A percentile compares a stretch with the other conserved stretches of the same genome.
Conservation (phyloP, 495 filamentous ascomycete species). For the Podospora pseudocomata region DNA sequence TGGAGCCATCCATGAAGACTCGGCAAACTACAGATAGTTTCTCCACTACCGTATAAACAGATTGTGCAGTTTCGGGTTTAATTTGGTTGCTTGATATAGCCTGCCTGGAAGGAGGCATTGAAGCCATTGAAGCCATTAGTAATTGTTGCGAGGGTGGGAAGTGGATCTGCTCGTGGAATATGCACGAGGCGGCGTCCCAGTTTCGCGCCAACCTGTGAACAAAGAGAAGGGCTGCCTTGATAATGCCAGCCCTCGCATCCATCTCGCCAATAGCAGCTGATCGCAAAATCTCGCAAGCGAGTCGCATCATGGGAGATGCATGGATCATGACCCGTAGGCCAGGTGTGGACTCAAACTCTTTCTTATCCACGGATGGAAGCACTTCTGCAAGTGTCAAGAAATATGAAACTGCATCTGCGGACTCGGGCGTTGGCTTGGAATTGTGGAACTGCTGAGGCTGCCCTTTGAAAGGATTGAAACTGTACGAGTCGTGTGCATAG, state of each 20-base stretch:
- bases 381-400: not conserved
- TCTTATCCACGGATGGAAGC: not conserved
- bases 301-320: not conserved
- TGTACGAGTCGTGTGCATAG: conserved; percentile 16
- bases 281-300: not conserved
- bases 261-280: not conserved
- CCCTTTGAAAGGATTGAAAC: not conserved
- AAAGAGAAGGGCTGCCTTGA: not conserved
- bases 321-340: not conserved
- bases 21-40: conserved; percentile 14
- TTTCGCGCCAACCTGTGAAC: not conserved
- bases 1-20: conserved; percentile 10
- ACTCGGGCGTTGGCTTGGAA: not conserved
- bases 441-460: not conserved
- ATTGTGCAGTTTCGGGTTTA: conserved; percentile 11
- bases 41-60: conserved; percentile 5
- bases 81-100: not conserved
- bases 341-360: not conserved
- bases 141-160: not conserved
- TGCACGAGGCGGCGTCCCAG: not conserved
- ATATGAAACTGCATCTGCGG: not conserved
- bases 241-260: not conserved
- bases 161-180: not conserved
- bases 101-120: not conserved
- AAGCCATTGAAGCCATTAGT: not conserved